These are phyloP conservation scores for Camellia granthamiana DNA, from an alignment of 148 eudicot genomes.

Conservation along the genomic window DNA sequence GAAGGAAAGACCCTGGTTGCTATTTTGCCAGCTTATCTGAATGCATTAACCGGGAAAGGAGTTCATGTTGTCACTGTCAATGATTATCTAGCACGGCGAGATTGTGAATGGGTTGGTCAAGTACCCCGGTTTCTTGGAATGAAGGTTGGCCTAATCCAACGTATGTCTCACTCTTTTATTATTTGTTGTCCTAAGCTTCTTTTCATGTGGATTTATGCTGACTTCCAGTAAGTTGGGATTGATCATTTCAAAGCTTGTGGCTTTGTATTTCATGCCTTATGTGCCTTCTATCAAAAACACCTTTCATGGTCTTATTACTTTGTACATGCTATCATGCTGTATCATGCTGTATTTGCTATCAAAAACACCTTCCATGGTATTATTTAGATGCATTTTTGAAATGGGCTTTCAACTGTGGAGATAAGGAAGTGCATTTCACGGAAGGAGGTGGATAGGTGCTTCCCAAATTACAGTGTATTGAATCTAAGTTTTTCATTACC, in stretches of 20 bases:
- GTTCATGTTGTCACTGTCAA: conserved; percentile 97
- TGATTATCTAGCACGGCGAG: conserved; percentile 95
- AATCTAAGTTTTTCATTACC: not conserved
- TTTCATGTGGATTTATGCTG: conserved; percentile 3
- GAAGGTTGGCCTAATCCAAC: conserved; percentile 97
- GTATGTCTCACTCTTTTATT: conserved; percentile 46
- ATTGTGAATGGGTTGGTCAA: conserved; percentile 99
- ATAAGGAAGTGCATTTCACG: not conserved
- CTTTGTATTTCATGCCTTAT: not conserved
- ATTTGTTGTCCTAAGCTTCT: not conserved
- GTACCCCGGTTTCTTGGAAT: conserved; percentile 95
- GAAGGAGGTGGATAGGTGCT: not conserved
- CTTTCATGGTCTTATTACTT: not conserved
- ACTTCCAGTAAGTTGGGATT: not conserved
- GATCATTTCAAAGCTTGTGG: conserved; percentile 1
- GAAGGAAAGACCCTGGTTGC: conserved; percentile 99
- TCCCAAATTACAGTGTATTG: not conserved
- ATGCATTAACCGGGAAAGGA: conserved; percentile 81
- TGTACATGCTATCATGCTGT: not conserved
- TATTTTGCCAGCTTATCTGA: conserved; percentile 87
- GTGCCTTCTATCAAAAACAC: not conserved
- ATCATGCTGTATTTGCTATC: not conserved
- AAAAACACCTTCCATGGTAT: not conserved
- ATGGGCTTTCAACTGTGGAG: not conserved
- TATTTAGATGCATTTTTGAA: not conserved